Base-by-base conservation (phyloP, 257 asterid species). In the Salvia rosmarinus region DNA sequence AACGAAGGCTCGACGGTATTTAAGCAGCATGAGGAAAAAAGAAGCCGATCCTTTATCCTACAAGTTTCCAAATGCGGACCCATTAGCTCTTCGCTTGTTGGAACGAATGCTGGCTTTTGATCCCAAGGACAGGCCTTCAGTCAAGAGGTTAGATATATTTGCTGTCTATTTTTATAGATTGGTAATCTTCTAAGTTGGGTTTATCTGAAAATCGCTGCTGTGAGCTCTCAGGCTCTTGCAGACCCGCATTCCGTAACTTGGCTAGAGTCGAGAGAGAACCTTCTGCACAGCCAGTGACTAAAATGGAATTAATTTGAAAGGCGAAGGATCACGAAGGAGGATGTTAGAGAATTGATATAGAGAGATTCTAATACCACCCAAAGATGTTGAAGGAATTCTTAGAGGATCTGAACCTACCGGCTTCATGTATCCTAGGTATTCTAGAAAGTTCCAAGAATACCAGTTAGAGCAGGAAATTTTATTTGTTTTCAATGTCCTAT, bases 221-320 rank as follows among this genome's bases (percentile, higher is more conserved):
- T 61, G 66, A 23, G 68, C 74, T 77, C 20, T 71, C 85, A 92
- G 98, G 97, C 98, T 70, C 96, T 92, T 80, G 96, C 98, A 64
- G 97, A 92, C 87, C 97, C 97, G 49, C 90, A 92, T 92, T 92
- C 83, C 85, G 90, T 73, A 92, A 92, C 85, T 84, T 92, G 85
- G 97, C 97, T 76, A 90, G 88, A 81, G 98, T 90, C 55, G 98
- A 92, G 84, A 88, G 98, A 82, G 98, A 92, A 69, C 98, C 98
- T 68, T 88, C 96, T 43, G 90, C 98, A 44, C 98, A 90, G 74
- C 95, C 98, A 0, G 96, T 90, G 47, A 86, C 96, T 49, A 92
- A 92, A 85, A 90, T 92, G 96, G 98, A 92, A 79, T 92, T 92
- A 92, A 78, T 92, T 92, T 79, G 98, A 92, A 82, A 84, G 98